Evolutionary conservation across 768 basidiomycete species (phyloP).

Genomic region (Kwoniella bestiolae): DNA sequence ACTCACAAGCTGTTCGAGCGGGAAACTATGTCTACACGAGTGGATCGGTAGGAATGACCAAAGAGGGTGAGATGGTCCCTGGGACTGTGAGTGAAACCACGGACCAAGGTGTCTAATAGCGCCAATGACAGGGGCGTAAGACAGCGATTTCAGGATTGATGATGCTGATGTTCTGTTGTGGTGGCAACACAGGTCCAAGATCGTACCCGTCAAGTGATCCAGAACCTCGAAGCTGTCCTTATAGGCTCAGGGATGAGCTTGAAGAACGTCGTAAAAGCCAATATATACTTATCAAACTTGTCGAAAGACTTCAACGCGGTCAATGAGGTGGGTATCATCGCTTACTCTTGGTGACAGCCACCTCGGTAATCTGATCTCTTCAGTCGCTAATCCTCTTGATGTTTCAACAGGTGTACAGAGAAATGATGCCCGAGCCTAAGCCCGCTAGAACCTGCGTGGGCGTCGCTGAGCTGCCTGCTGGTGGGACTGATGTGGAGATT

Average conservation of each 20-base stretch:
- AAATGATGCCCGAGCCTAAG: slow-evolving; percentile 52
- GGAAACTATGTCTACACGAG: slow-evolving; percentile 51
- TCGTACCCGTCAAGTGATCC: slow-evolving; percentile 50
- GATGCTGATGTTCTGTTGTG: too few species aligned
- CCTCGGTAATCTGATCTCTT: too few species aligned
- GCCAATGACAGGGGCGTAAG: too few species aligned
- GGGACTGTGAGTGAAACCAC: slow-evolving; percentile 53
- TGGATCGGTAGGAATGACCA: slow-evolving; percentile 54
- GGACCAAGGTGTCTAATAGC: too few species aligned
- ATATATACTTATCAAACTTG: slow-evolving; percentile 54
- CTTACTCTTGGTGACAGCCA: neutral
- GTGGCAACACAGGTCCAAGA: slow-evolving; percentile 54
- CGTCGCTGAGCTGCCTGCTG: slow-evolving; percentile 50
- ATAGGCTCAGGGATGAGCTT: slow-evolving; percentile 46
- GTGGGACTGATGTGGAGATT: slow-evolving; percentile 55
- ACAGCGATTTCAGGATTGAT: neutral
- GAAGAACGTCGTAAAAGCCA: slow-evolving; percentile 52
- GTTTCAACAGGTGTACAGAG: slow-evolving; percentile 40
- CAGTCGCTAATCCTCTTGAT: too few species aligned
- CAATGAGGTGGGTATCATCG: slow-evolving; percentile 41
- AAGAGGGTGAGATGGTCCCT: slow-evolving; percentile 50
- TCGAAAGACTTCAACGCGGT: slow-evolving; percentile 45
- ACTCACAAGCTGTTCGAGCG: slow-evolving; percentile 53
- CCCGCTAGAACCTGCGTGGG: slow-evolving; percentile 55
- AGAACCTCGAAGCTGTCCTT: slow-evolving; percentile 54